Percentiles rank a stretch among this genome's conserved stretches.
These are phyloP conservation scores for Hsuehochloa calcarea DNA, from an alignment of 176 grass and related monocot genomes.

Conservation along the genomic window DNA sequence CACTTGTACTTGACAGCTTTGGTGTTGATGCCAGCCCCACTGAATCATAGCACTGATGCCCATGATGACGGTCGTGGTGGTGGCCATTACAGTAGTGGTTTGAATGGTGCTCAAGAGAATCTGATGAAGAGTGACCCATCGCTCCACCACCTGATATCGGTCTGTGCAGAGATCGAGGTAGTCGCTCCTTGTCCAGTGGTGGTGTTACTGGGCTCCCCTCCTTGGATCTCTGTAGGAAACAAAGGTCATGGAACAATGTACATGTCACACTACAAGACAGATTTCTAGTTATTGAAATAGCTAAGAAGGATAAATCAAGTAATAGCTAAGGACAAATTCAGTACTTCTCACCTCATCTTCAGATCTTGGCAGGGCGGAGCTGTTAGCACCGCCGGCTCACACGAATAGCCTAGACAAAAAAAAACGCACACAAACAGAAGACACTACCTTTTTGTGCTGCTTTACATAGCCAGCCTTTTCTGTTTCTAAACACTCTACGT, in stretches of 20 bases:
- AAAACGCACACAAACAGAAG: no score
- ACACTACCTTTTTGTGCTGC: no score
- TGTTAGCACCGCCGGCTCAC: no score
- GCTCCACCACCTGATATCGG: slow-evolving; percentile 46
- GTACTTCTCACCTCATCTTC: slow-evolving; percentile 68
- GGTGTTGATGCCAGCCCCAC: slow-evolving; percentile 61
- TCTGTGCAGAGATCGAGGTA: slow-evolving; percentile 57
- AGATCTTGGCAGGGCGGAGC: no score
- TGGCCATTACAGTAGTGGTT: slow-evolving; percentile 28
- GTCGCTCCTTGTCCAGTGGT: slow-evolving; percentile 68
- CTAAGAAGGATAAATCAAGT: neutral
- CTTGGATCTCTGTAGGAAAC: slow-evolving; percentile 62
- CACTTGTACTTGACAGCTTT: slow-evolving; percentile 90
- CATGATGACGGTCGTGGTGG: slow-evolving; percentile 40
- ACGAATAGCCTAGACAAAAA: no score
- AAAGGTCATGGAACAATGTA: neutral
- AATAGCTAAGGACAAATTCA: no score
- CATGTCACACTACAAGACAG: neutral
- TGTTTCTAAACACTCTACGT: no score
- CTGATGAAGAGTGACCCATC: slow-evolving; percentile 78
- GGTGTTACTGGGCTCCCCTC: slow-evolving; percentile 76
- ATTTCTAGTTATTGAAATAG: neutral
- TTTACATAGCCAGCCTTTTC: no score
- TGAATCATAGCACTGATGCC: slow-evolving; percentile 51
- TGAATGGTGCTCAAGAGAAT: slow-evolving; percentile 68